phyloP scores from a whole-genome alignment of 2,329 filamentous ascomycete species.

The Aspergillus viridinutans region DNA sequence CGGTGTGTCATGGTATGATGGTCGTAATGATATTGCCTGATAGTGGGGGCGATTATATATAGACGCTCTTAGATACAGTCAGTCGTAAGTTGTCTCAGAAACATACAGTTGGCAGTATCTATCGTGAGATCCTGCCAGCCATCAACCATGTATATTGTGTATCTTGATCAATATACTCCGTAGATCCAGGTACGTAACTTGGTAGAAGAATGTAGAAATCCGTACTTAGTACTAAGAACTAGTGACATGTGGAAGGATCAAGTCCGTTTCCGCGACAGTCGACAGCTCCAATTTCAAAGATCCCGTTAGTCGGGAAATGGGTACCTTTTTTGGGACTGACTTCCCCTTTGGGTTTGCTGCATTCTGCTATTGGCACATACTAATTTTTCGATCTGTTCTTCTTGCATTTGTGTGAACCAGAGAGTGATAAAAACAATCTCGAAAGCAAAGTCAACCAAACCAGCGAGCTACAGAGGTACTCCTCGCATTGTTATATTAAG shows the following conservation, averaged over 20 bases:
- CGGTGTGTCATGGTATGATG: not conserved
- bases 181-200: too few species aligned
- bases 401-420: not conserved
- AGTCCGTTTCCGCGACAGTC: constrained; percentile 5
- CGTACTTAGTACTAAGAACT: not conserved
- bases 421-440: not conserved
- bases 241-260: not conserved
- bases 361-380: not conserved
- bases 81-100: too few species aligned
- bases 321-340: not conserved
- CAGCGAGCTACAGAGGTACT: not conserved
- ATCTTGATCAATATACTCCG: not conserved
- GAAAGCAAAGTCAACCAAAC: not conserved
- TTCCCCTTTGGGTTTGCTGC: not conserved
- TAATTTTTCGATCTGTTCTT: not conserved
- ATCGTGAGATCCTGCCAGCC: not conserved
- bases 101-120: not conserved
- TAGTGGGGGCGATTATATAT: not conserved
- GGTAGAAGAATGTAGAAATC: too few species aligned
- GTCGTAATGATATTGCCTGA: not conserved
- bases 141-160: not conserved
- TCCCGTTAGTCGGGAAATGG: not conserved
- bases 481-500: not conserved
- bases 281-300: constrained; percentile 5
- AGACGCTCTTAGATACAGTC: too few species aligned